Evolutionary conservation across 768 basidiomycete genomes (phyloP), one percentile per base, ranked within the genome.

Genomic region (Trametes maxima): DNA sequence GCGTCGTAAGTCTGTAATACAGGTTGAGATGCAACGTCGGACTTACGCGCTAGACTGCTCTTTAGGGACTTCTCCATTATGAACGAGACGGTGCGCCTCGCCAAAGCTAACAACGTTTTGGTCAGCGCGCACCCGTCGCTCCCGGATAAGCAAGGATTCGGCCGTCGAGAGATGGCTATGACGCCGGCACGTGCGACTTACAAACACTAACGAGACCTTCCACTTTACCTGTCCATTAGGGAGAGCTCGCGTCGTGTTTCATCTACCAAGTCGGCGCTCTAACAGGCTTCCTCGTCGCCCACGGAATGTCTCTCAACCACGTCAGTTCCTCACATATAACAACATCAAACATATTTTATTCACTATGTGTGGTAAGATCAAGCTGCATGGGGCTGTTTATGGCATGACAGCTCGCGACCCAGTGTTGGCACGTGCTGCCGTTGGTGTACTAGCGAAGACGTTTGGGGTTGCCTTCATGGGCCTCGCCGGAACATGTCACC

Each of bases 71-170:
- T 86, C 64, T 77, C 81, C 0, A 79, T 87, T 50, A 89, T 90
- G 87, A 77, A 83, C 63, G 76, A 80, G 67, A 88, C 87, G 0
- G 85, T 88, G 2, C 58, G 62, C 0, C 75, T 85, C 4, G 87
- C 87, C 2, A 87, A 86, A 65, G 66, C 72, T 37, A 75, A 86
- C 67, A 75, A 76, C 21, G 85, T 88, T 28, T 73, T 75, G 25
- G 78, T 86, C n/a, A 87, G 88, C 0, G 88, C 87, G 8, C 88
- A 89, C 65, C 87, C 87, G 1, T 85, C 83, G 21, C 78, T 87
- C 24, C 87, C 73, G 4, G 86, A 89, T 69, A 69, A 79, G 19
- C 86, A 86, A 67, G 86, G 86, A 0, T 88, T 88, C 59, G 87
- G 87, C 5, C 72, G 87, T 19, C 76, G 86, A 35, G 86, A 88